A percentile compares a stretch with the other conserved stretches of the same genome.
Conservation (phyloP, 1,139 yeast species). For the Nakaseomyces sp. region DNA sequence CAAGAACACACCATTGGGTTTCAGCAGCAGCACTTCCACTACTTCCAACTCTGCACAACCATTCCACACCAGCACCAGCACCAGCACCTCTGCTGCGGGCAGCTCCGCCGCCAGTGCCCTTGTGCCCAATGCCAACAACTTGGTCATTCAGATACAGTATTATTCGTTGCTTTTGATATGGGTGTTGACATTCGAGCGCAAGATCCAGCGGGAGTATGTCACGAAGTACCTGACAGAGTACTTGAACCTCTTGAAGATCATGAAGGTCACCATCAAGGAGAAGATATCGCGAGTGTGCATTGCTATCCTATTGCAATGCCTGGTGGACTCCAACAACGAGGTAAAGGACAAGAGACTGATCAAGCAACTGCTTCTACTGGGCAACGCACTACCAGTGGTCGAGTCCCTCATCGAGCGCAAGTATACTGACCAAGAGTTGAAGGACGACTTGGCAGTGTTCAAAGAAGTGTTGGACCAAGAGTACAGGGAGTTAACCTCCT, state of each 20-base stretch:
- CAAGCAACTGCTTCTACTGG: constrained; percentile 64
- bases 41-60: constrained; percentile 2
- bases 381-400: constrained; percentile 64
- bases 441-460: constrained; percentile 57
- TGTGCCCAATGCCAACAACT: constrained; percentile 36
- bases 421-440: constrained; percentile 91
- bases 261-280: constrained; percentile 80
- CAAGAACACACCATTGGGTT: neutral
- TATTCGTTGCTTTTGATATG: constrained; percentile 69
- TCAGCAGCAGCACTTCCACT: constrained; percentile 1
- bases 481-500: constrained; percentile 73
- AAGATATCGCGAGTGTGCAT: constrained; percentile 78
- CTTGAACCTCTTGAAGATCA: constrained; percentile 50
- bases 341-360: constrained; percentile 34
- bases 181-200: constrained; percentile 68
- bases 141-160: constrained; percentile 76
- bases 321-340: constrained; percentile 30
- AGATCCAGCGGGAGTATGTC: constrained; percentile 46
- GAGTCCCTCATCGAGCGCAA: constrained; percentile 72
- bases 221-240: constrained; percentile 35
- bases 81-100: neutral
- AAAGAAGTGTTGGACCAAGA: constrained; percentile 56
- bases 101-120: constrained; percentile 9
- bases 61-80: constrained; percentile 1
- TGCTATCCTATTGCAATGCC: constrained; percentile 58